phyloP scores from a whole-genome alignment of 2,329 filamentous ascomycete genomes.

The Pseudocercospora crystallina region DNA sequence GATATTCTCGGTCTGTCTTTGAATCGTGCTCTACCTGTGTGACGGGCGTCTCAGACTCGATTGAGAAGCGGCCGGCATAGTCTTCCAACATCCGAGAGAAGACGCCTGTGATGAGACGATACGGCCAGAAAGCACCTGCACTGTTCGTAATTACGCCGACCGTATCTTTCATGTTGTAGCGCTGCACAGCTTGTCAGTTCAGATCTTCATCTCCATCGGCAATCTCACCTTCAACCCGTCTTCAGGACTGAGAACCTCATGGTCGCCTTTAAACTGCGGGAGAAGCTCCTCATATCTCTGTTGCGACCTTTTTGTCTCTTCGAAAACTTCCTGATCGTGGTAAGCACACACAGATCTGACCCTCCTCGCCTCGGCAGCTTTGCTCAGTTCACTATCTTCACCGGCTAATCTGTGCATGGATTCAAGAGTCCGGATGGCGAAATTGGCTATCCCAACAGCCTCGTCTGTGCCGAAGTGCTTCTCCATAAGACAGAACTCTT shows the following conservation, averaged over 20 bases:
- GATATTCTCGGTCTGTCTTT: conserved; percentile 2
- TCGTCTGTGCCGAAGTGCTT: conserved; percentile 16
- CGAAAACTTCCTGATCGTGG: conserved; percentile 13
- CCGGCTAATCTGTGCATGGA: conserved; percentile 14
- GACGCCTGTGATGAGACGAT: conserved; percentile 21
- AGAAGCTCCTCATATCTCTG: conserved; percentile 20
- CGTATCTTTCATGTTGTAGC: conserved; percentile 20
- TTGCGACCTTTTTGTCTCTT: conserved; percentile 12
- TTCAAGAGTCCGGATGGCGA: conserved; percentile 20
- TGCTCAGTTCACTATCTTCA: conserved; percentile 11
- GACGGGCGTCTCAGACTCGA: conserved; percentile 23
- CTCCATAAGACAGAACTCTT: conserved; percentile 15
- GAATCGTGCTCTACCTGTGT: conserved; percentile 9
- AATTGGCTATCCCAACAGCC: conserved; percentile 18
- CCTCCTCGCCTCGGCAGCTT: conserved; percentile 15
- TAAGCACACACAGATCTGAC: conserved; percentile 17
- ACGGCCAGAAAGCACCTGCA: conserved; percentile 26
- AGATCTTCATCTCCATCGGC: background rate
- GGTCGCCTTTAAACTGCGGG: conserved; percentile 14
- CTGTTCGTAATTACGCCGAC: conserved; percentile 20
- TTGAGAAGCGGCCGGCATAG: conserved; percentile 12
- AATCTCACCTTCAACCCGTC: conserved; percentile 15
- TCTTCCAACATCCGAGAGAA: conserved; percentile 16
- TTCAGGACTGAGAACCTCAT: conserved; percentile 8
- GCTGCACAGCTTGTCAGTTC: conserved; percentile 2